Base-by-base conservation (phyloP, 2,329 filamentous ascomycete species). In the Colletotrichum sp. region DNA sequence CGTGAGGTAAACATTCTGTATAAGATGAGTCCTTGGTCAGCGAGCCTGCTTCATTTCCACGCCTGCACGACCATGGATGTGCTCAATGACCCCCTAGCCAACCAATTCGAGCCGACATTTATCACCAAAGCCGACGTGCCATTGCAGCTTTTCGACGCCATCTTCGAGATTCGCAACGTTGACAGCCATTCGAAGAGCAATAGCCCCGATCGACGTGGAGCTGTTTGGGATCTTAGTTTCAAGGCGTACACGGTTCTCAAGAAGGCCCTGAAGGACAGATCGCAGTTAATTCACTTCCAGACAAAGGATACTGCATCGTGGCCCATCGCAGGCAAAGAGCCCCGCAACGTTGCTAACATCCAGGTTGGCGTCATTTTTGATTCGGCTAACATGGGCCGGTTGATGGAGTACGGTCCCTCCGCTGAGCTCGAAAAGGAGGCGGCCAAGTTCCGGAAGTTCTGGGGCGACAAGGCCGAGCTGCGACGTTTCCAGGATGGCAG, bases 401-500 rank as follows among this genome's bases (percentile, higher is more conserved):
- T 93, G 62, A 94, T 98, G 77, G 97, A 99, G 78, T 94, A 96
- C 82, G 97, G 97, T 1, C 97, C 97, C 7, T 87, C 93, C 1
- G 95, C 95, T 3, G 96, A 98, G 81, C 91, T 97, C 76, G 96
- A 96, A 83, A 92, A 94, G 77, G 95, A 95, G 77, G 94, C 96
- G 28, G 92, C 92, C 12, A 90, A 89, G 36, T 99, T 98, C 83
- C 94, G 95, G 43, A 91, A 93, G 38, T 98, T 99, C 82, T 99
- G 97, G 97, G 97, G 96, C 8, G 94, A 96, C 12, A 98, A 97
- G 82, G 92, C 97, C 2, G 97, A 99, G 83, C 89, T 99, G 61
- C 92, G 97, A 78, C 94, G 97, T 24, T 99, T 99, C 88, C 97
- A 96, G 80, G 96, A 98, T 81, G 97, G 97, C 26, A 96, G 94